These are phyloP conservation scores for Protea cynaroides DNA, from an alignment of 164 flowering plant genomes.

Conservation along the genomic window DNA sequence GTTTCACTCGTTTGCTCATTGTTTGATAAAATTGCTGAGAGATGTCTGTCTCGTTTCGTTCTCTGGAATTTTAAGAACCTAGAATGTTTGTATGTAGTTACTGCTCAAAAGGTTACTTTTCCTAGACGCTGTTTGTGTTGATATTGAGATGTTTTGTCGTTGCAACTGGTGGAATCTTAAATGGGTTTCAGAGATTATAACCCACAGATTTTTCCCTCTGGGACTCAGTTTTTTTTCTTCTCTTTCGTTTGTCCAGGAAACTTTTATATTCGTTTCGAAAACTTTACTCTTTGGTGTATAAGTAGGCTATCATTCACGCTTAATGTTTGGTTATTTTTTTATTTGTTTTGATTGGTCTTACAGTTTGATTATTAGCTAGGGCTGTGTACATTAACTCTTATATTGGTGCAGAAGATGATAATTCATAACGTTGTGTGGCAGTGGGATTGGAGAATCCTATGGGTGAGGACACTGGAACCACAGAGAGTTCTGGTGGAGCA, in stretches of 20 bases:
- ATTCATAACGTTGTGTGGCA: conserved; percentile 7
- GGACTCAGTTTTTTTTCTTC: background rate
- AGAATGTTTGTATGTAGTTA: too few species aligned
- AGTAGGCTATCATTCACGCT: background rate
- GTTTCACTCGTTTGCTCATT: background rate
- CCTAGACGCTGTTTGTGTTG: too few species aligned
- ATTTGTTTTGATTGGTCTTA: background rate
- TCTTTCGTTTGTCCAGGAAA: background rate
- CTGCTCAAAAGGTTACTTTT: too few species aligned
- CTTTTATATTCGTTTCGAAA: background rate
- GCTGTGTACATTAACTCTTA: background rate
- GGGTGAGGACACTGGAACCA: conserved; percentile 19
- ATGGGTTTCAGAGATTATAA: too few species aligned
- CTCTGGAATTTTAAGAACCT: background rate
- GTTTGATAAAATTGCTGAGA: background rate
- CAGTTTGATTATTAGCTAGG: background rate
- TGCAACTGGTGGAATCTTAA: too few species aligned
- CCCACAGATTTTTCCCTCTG: background rate
- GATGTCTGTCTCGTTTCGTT: background rate
- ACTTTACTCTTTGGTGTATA: too few species aligned
- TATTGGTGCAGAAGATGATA: background rate
- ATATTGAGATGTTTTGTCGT: too few species aligned
- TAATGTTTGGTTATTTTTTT: too few species aligned
- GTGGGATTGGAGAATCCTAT: conserved; percentile 18
- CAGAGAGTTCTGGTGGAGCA: conserved; percentile 24